phyloP scores from a whole-genome alignment of 225 moss, liverwort and hornwort genomes.

The Lunularia cruciata region DNA sequence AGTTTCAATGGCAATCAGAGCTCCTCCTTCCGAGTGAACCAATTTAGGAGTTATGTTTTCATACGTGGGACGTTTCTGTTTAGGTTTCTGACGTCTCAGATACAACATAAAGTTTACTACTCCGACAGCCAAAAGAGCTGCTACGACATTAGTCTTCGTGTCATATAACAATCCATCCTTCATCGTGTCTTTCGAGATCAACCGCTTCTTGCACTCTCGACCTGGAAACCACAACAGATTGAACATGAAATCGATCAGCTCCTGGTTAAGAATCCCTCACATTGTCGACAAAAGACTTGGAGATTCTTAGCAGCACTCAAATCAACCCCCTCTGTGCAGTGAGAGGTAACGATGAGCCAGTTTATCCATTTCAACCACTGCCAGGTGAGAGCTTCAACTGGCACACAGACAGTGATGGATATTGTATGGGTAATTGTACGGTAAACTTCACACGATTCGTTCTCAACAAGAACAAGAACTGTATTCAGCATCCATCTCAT shows the following conservation, averaged over 20 bases:
- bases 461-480: too few relatives aligned
- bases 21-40: slow-evolving; percentile 1
- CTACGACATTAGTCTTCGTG: slow-evolving; percentile 17
- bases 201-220: slow-evolving; percentile 2
- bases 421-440: too few relatives aligned
- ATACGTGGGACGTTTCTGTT: slow-evolving; percentile 6
- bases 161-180: slow-evolving; percentile 17
- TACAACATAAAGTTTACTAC: slow-evolving; percentile 36
- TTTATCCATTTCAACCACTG: too few relatives aligned
- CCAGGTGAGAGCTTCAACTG: too few relatives aligned
- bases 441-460: too few relatives aligned
- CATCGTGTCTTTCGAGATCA: slow-evolving; percentile 19
- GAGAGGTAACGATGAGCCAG: too few relatives aligned
- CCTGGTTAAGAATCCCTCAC: not conserved
- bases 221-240: not conserved
- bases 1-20: slow-evolving; percentile 30
- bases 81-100: slow-evolving; percentile 10
- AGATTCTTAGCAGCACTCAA: too few relatives aligned
- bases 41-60: slow-evolving; percentile 26
- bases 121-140: slow-evolving; percentile 35
- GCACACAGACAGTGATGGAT: too few relatives aligned
- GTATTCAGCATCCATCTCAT: too few relatives aligned
- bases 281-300: too few relatives aligned
- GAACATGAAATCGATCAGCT: not conserved
- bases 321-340: too few relatives aligned